A percentile compares a stretch with the other conserved stretches of the same genome.
Evolutionary conservation across 495 filamentous ascomycete species (phyloP).

Genomic region (Penicillium cataractarum): DNA sequence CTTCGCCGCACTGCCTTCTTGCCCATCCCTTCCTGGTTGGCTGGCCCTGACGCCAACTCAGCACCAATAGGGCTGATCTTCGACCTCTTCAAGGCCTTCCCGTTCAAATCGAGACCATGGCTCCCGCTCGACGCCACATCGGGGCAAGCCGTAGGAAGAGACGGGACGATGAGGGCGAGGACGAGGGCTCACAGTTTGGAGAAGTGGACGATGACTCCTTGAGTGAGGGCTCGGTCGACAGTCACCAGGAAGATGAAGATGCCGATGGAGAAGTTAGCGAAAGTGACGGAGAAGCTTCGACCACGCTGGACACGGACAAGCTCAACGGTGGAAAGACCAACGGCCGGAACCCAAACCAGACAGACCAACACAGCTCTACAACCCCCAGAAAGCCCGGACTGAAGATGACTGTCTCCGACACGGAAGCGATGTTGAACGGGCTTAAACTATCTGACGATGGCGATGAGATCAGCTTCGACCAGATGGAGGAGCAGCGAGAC

Average conservation of each 20-base stretch:
- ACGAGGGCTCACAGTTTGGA: conserved; percentile 65
- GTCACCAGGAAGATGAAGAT: conserved; percentile 74
- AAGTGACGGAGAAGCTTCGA: conserved; percentile 66
- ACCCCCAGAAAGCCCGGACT: conserved; percentile 35
- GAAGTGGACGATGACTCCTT: conserved; percentile 80
- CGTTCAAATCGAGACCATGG: conserved; percentile 46
- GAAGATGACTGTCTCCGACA: conserved; percentile 62
- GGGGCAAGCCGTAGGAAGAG: conserved; percentile 73
- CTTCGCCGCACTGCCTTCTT: conserved; percentile 17
- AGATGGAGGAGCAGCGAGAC: conserved; percentile 46
- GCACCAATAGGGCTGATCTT: conserved; percentile 3
- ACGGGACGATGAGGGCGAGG: conserved; percentile 78
- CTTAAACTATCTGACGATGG: conserved; percentile 66
- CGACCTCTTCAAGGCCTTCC: background rate
- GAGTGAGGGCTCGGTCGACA: conserved; percentile 77
- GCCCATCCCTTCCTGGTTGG: conserved; percentile 14
- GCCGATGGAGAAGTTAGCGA: conserved; percentile 76
- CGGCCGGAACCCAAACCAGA: conserved; percentile 35
- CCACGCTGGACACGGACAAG: conserved; percentile 47
- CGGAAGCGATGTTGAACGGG: conserved; percentile 87
- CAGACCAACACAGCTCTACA: conserved; percentile 28
- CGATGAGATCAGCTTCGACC: conserved; percentile 69
- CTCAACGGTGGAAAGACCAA: conserved; percentile 43
- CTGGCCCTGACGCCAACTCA: conserved; percentile 10
- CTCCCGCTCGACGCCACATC: conserved; percentile 68